Conservation (phyloP, 2,329 filamentous ascomycete species). For the Harringtonia lauricola region DNA sequence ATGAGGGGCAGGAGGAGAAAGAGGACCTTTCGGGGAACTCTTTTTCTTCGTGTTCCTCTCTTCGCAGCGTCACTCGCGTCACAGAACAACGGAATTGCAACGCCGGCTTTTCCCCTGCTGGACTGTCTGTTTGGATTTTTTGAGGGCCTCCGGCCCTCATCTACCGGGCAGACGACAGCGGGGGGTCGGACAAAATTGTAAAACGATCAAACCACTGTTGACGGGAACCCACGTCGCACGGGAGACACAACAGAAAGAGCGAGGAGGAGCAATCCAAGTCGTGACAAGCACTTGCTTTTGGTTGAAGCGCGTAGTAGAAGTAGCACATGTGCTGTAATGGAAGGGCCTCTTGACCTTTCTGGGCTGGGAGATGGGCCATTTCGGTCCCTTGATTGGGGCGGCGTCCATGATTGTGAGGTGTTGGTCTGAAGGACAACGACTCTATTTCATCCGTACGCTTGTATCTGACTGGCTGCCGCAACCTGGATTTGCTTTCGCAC, state of each 20-base stretch:
- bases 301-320: too few species aligned
- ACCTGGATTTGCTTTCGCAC: too few species aligned
- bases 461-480: too few species aligned
- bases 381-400: too few species aligned
- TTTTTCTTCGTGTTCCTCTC: slow-evolving; percentile 38
- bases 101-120: slow-evolving; percentile 42
- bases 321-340: too few species aligned
- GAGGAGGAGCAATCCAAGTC: not conserved
- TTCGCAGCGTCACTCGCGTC: slow-evolving; percentile 66
- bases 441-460: too few species aligned
- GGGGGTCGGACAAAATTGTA: slow-evolving; percentile 31
- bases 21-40: slow-evolving; percentile 12
- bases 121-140: slow-evolving; percentile 25
- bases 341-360: too few species aligned
- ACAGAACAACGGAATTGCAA: slow-evolving; percentile 78
- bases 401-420: too few species aligned
- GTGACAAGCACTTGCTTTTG: too few species aligned
- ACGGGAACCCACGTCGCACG: slow-evolving; percentile 6
- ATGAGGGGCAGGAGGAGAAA: slow-evolving; percentile 3
- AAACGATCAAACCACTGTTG: not conserved
- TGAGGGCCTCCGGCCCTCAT: too few species aligned
- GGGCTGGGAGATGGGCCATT: too few species aligned
- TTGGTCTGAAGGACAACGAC: too few species aligned
- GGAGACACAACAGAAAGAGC: slow-evolving; percentile 6
- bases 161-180: slow-evolving; percentile 18